Evolutionary conservation across 2,329 filamentous ascomycete species (phyloP).

Genomic region (Fusarium kyushuense): DNA sequence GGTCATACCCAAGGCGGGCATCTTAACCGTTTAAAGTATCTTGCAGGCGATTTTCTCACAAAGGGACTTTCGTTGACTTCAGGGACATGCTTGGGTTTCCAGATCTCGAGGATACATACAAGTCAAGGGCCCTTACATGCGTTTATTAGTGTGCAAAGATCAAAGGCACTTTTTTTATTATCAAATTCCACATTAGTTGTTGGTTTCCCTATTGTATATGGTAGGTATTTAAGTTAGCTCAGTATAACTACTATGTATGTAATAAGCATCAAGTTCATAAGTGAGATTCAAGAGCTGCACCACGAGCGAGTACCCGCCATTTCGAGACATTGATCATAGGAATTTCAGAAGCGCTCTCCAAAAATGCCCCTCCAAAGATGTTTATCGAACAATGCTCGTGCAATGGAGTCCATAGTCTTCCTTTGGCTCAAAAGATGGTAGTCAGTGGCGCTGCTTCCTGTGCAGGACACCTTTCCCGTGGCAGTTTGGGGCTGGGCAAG

Average conservation of each 20-base stretch:
- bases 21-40: slow-evolving; percentile 16
- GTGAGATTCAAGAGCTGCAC: not conserved
- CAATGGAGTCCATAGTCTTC: not conserved
- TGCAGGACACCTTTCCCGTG: not conserved
- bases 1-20: slow-evolving; percentile 18
- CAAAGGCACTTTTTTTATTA: not conserved
- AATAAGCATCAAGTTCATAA: not conserved
- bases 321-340: not conserved
- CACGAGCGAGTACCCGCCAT: not conserved
- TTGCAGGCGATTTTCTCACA: slow-evolving; percentile 12
- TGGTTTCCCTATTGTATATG: not conserved
- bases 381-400: not conserved
- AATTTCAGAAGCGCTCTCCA: not conserved
- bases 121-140: slow-evolving; percentile 6
- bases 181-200: not conserved
- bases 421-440: slow-evolving; percentile 22
- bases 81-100: slow-evolving; percentile 16
- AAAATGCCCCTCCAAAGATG: not conserved
- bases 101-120: slow-evolving; percentile 15
- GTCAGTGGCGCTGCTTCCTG: slow-evolving; percentile 3
- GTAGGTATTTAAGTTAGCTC: slow-evolving; percentile 10
- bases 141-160: not conserved
- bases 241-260: not conserved
- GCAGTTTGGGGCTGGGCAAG: slow-evolving; percentile 17
- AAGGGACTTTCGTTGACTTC: slow-evolving; percentile 20